These are phyloP conservation scores for Gastrolobium villosum DNA, from an alignment of 306 rosid species.

Conservation along the genomic window DNA sequence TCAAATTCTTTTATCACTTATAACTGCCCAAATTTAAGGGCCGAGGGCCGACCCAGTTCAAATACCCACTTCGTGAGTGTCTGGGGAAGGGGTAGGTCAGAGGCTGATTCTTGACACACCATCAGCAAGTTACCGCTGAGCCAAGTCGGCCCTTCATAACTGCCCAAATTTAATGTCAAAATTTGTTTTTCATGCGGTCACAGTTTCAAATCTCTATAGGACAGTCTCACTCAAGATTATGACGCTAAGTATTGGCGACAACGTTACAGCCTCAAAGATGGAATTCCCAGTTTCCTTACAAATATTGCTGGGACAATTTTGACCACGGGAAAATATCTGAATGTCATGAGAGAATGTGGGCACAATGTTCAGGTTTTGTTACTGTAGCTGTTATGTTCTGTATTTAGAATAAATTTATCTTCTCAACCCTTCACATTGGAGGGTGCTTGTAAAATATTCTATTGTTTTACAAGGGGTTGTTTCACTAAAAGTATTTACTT, in stretches of 20 bases:
- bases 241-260: conserved; percentile 95
- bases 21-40: conserved; percentile 29
- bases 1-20: conserved; percentile 36
- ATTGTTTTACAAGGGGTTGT: conserved; percentile 7
- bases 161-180: conserved; percentile 35
- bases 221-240: conserved; percentile 91
- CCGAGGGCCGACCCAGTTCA: no score
- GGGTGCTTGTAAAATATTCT: conserved; percentile 27
- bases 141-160: no score
- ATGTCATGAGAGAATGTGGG: conserved; percentile 99
- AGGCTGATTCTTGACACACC: no score
- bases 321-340: conserved; percentile 97
- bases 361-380: conserved; percentile 90
- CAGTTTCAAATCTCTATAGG: conserved; percentile 60
- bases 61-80: no score
- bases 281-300: conserved; percentile 95
- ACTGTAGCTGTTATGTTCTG: conserved; percentile 42
- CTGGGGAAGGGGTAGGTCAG: no score
- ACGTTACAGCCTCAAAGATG: conserved; percentile 97
- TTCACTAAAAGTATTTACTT: conserved; percentile 46
- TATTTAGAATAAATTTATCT: conserved; percentile 27
- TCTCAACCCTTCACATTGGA: conserved; percentile 12
- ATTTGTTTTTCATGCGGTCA: conserved; percentile 47
- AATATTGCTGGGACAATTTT: conserved; percentile 85
- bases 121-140: no score